Percentiles rank a stretch among this genome's conserved stretches.
Evolutionary conservation across 306 rosid species (phyloP).

Genomic region (Fragaria iinumae): DNA sequence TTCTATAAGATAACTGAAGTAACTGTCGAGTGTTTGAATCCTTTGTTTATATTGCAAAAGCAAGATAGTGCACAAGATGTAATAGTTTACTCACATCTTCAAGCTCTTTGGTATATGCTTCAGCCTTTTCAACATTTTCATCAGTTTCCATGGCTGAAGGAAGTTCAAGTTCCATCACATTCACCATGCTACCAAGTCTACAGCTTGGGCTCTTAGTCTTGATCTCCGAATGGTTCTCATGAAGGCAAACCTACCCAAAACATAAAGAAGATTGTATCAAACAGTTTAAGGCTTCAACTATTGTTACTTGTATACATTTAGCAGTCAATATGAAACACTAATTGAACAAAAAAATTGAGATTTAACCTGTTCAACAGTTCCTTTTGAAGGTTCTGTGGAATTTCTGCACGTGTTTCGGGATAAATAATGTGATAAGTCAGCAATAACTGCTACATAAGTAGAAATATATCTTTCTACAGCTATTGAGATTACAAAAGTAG

Average conservation of each 20-base stretch:
- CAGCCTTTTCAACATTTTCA: constrained; percentile 77
- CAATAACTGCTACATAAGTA: neutral
- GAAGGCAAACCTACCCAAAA: constrained; percentile 22
- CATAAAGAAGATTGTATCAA: constrained; percentile 9
- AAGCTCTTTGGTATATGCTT: constrained; percentile 74
- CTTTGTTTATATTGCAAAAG: constrained; percentile 6
- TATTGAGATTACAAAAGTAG: constrained; percentile 8
- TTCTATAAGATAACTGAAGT: constrained; percentile 14
- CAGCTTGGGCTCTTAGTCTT: constrained; percentile 31
- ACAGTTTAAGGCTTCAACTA: constrained; percentile 17
- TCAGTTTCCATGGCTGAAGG: constrained; percentile 49
- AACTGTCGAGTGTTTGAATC: neutral
- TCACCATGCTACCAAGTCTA: constrained; percentile 38
- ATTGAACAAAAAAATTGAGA: neutral
- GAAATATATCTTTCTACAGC: neutral
- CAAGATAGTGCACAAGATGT: constrained; percentile 24
- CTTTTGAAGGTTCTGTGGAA: constrained; percentile 43
- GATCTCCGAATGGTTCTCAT: constrained; percentile 39
- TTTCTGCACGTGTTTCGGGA: constrained; percentile 49
- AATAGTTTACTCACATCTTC: constrained; percentile 65
- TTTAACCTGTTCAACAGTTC: constrained; percentile 50
- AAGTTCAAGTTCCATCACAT: constrained; percentile 50
- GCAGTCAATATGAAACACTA: constrained; percentile 17
- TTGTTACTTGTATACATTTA: constrained; percentile 18
- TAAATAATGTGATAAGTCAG: constrained; percentile 23